Conservation (phyloP, 768 basidiomycete species). For the Mycena polygramma region DNA sequence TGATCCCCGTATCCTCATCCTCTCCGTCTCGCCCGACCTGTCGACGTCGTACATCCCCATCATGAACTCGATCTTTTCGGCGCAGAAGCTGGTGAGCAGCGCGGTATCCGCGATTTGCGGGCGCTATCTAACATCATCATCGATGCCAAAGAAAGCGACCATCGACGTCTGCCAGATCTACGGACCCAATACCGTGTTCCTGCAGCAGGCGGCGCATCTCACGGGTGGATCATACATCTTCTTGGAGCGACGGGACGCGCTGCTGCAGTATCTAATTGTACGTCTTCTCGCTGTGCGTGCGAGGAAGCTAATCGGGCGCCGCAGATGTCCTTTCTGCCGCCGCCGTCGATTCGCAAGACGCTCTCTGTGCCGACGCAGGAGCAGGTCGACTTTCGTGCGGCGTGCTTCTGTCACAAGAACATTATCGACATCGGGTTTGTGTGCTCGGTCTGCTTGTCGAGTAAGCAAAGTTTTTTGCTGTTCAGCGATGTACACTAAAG, state of each 20-base stretch:
- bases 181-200: constrained; percentile 91
- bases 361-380: constrained; percentile 94
- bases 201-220: constrained; percentile 97
- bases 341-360: constrained; percentile 77
- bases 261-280: constrained; percentile 94
- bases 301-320: constrained; percentile 20
- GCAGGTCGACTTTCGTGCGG: constrained; percentile 95
- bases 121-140: constrained; percentile 2
- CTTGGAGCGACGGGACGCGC: constrained; percentile 81
- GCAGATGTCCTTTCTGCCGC: constrained; percentile 77
- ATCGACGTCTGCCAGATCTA: constrained; percentile 96
- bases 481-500: constrained; percentile 6
- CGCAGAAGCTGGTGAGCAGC: constrained; percentile 88
- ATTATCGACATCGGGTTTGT: constrained; percentile 98
- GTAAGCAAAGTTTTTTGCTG: constrained; percentile 61
- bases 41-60: constrained; percentile 95
- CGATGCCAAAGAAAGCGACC: constrained; percentile 81
- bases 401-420: constrained; percentile 98
- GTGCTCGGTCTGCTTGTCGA: constrained; percentile 98
- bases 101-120: constrained; percentile 20
- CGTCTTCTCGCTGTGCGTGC: constrained; percentile 38
- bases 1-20: constrained; percentile 65
- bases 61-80: constrained; percentile 99
- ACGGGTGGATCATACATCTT: constrained; percentile 95
- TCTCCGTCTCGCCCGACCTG: constrained; percentile 93